phyloP scores from a whole-genome alignment of 495 filamentous ascomycete genomes.

The Sabuloglossum arenarium region DNA sequence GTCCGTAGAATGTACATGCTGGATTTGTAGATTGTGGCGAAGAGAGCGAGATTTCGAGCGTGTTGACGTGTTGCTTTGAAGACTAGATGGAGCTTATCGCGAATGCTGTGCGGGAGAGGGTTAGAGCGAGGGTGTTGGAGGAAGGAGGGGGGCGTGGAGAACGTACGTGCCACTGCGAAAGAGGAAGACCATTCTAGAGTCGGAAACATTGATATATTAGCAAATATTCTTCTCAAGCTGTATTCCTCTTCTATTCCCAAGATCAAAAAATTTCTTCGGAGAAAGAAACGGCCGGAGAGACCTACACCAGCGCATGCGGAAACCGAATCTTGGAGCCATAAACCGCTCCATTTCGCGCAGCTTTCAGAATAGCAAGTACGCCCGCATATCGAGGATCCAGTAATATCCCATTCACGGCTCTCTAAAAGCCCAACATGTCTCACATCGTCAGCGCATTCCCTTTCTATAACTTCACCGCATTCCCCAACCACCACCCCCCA shows the following conservation, averaged over 20 bases:
- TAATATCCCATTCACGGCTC: conserved; percentile 38
- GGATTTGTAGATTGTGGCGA: conserved; percentile 75
- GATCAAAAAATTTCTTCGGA: neutral
- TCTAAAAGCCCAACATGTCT: neutral
- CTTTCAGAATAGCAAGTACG: conserved; percentile 66
- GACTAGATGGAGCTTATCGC: conserved; percentile 57
- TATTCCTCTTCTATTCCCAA: neutral
- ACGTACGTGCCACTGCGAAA: conserved; percentile 77
- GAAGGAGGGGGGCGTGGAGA: neutral
- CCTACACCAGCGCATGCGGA: conserved; percentile 87
- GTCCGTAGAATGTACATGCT: conserved; percentile 46
- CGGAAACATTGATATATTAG: conserved; percentile 1
- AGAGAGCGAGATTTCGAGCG: conserved; percentile 76
- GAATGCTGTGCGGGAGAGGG: conserved; percentile 27
- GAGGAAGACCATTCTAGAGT: conserved; percentile 65
- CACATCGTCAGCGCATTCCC: neutral
- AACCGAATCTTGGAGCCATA: conserved; percentile 98
- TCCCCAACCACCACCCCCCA: too few species aligned
- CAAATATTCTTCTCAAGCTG: neutral
- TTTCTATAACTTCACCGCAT: neutral
- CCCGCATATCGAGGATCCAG: conserved; percentile 70
- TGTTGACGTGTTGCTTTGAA: conserved; percentile 75
- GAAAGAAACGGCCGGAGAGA: neutral
- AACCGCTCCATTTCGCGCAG: conserved; percentile 83
- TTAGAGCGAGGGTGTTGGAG: neutral